A percentile compares a stretch with the other conserved stretches of the same genome.
Conservation (phyloP, 1,284 basidiomycete species). For the Polyporus tsugae region DNA sequence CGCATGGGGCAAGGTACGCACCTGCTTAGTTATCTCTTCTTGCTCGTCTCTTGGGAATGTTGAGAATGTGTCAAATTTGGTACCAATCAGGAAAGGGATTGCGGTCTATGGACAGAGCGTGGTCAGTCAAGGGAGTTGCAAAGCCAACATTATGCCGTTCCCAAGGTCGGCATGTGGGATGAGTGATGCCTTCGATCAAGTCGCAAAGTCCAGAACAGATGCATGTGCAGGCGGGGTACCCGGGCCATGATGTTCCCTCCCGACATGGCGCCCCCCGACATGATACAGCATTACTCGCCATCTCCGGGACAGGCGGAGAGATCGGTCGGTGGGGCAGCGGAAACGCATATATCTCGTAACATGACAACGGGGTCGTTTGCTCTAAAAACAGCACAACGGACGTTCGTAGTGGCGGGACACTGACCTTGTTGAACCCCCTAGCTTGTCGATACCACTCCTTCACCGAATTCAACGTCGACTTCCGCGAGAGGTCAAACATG, state of each 20-base stretch:
- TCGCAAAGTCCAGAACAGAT: background rate
- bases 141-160: background rate
- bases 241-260: background rate
- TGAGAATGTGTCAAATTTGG: constrained; percentile 98
- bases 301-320: background rate
- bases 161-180: background rate
- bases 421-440: constrained; percentile 96
- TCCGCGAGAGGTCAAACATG: constrained; percentile 99
- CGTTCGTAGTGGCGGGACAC: constrained; percentile 33
- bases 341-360: background rate
- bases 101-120: constrained; percentile 70
- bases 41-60: constrained; percentile 96
- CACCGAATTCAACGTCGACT: constrained; percentile 96
- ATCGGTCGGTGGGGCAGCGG: background rate
- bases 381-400: background rate
- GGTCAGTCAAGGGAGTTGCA: background rate
- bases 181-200: background rate
- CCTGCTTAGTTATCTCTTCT: constrained; percentile 98
- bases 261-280: background rate
- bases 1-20: constrained; percentile 41
- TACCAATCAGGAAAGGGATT: constrained; percentile 96
- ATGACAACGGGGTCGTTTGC: background rate
- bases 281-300: background rate
- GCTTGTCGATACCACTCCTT: constrained; percentile 99
- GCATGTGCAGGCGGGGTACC: background rate